These are phyloP conservation scores for Viola odorata DNA, from an alignment of 345 rosid genomes.

Conservation along the genomic window DNA sequence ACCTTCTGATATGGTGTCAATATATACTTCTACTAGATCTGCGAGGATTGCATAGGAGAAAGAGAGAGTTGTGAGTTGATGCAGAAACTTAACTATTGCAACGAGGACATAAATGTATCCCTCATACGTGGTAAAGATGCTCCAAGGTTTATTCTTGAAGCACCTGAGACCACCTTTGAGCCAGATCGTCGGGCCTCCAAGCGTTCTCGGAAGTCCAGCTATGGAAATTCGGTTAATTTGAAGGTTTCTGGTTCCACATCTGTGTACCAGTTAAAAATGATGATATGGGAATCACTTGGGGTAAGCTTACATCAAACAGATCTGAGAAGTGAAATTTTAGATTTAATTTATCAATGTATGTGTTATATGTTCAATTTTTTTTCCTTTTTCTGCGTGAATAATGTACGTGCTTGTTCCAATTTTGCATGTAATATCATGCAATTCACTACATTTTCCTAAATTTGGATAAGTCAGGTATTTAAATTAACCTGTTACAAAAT, in stretches of 20 bases:
- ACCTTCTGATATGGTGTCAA: slow-evolving; percentile 7
- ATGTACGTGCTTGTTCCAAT: not conserved
- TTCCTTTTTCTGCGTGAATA: not conserved
- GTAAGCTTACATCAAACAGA: slow-evolving; percentile 35
- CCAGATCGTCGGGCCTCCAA: slow-evolving; percentile 80
- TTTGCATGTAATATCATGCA: not conserved
- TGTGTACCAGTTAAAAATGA: slow-evolving; percentile 89
- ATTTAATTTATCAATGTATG: slow-evolving; percentile 3
- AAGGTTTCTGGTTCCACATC: slow-evolving; percentile 88
- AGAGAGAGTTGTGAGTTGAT: slow-evolving; percentile 85
- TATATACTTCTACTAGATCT: slow-evolving; percentile 40
- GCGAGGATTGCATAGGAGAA: slow-evolving; percentile 93
- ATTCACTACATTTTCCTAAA: too few relatives aligned
- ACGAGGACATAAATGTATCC: slow-evolving; percentile 66
- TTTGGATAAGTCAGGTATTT: too few relatives aligned
- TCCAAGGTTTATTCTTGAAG: slow-evolving; percentile 80
- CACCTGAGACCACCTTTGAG: slow-evolving; percentile 58
- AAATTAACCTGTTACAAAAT: too few relatives aligned
- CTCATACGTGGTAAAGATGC: slow-evolving; percentile 91
- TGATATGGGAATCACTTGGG: slow-evolving; percentile 99
- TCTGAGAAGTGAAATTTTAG: not conserved
- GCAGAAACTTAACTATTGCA: slow-evolving; percentile 72
- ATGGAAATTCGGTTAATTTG: slow-evolving; percentile 65
- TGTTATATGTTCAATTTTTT: not conserved
- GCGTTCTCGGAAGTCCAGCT: slow-evolving; percentile 70